These are phyloP conservation scores for Aeschynomene evenia DNA, from an alignment of 306 rosid genomes.

Conservation along the genomic window DNA sequence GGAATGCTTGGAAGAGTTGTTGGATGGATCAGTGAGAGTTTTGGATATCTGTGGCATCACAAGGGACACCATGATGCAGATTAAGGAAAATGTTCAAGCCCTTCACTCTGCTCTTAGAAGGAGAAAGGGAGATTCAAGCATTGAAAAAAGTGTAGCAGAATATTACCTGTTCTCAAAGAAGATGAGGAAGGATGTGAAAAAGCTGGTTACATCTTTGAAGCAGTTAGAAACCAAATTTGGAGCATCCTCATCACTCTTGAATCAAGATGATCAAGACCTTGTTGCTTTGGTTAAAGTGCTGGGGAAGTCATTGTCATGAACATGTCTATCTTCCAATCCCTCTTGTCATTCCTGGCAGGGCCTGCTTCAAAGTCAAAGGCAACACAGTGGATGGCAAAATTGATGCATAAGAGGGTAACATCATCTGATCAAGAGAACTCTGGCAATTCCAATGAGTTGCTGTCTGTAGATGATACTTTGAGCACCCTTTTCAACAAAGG, in stretches of 20 bases:
- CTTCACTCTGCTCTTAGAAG: slow-evolving; percentile 66
- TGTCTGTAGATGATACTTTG: slow-evolving; percentile 41
- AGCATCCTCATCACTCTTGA: slow-evolving; percentile 4
- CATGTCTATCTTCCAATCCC: slow-evolving; percentile 42
- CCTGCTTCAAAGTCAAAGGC: slow-evolving; percentile 34
- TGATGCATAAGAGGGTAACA: slow-evolving; percentile 42
- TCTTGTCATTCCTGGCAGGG: slow-evolving; percentile 37
- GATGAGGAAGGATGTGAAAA: slow-evolving; percentile 56
- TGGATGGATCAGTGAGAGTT: slow-evolving; percentile 62
- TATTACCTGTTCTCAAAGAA: slow-evolving; percentile 47
- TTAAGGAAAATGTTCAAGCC: slow-evolving; percentile 47
- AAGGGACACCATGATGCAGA: slow-evolving; percentile 49
- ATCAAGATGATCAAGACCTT: slow-evolving; percentile 44
- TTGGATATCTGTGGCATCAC: slow-evolving; percentile 65
- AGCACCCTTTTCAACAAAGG: slow-evolving; percentile 2
- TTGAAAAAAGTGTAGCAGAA: slow-evolving; percentile 41
- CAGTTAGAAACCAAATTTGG: slow-evolving; percentile 44
- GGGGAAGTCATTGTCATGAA: slow-evolving; percentile 39
- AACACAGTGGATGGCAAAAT: slow-evolving; percentile 44
- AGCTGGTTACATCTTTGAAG: slow-evolving; percentile 38
- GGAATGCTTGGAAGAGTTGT: slow-evolving; percentile 45
- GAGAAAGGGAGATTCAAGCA: slow-evolving; percentile 51
- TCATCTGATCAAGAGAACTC: slow-evolving; percentile 38
- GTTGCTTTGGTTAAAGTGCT: slow-evolving; percentile 32
- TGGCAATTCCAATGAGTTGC: slow-evolving; percentile 35